Evolutionary conservation across 192 early-diverging fungal genomes (phyloP).

Genomic region (Entomortierella beljakovae): DNA sequence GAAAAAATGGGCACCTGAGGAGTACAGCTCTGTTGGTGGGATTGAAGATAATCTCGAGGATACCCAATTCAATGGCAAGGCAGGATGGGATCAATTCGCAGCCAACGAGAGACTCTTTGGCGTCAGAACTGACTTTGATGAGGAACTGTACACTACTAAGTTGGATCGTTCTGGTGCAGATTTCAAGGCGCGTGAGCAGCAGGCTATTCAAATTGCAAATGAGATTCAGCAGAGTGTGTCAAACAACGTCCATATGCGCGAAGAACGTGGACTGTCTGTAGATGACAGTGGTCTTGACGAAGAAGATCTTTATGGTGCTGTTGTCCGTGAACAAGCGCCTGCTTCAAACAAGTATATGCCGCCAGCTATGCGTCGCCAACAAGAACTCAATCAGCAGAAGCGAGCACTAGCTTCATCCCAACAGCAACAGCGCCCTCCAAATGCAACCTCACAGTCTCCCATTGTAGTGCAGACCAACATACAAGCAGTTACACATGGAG

Average conservation of each 20-base stretch:
- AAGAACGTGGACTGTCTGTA: constrained; percentile 82
- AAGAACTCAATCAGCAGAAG: constrained; percentile 55
- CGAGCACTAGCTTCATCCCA: constrained; percentile 16
- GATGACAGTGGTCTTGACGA: constrained; percentile 84
- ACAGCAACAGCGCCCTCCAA: constrained; percentile 13
- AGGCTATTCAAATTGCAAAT: constrained; percentile 87
- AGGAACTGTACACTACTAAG: constrained; percentile 96
- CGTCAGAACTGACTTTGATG: constrained; percentile 94
- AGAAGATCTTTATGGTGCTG: constrained; percentile 89
- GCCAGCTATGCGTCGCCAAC: constrained; percentile 76
- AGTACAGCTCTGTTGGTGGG: constrained; percentile 52
- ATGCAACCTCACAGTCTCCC: not conserved
- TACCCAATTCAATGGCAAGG: constrained; percentile 24
- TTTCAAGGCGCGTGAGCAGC: constrained; percentile 88
- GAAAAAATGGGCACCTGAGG: constrained; percentile 87
- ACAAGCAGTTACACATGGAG: not conserved
- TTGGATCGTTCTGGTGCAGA: constrained; percentile 86
- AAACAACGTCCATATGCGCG: constrained; percentile 87
- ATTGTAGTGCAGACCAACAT: not conserved
- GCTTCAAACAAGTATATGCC: constrained; percentile 88
- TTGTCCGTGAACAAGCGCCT: constrained; percentile 69
- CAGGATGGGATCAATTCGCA: constrained; percentile 96
- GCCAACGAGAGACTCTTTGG: constrained; percentile 95
- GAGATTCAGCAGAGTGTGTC: constrained; percentile 85
- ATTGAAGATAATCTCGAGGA: constrained; percentile 52